Evolutionary conservation across 2,329 filamentous ascomycete genomes (phyloP).

Genomic region (Penicillium crustosum): DNA sequence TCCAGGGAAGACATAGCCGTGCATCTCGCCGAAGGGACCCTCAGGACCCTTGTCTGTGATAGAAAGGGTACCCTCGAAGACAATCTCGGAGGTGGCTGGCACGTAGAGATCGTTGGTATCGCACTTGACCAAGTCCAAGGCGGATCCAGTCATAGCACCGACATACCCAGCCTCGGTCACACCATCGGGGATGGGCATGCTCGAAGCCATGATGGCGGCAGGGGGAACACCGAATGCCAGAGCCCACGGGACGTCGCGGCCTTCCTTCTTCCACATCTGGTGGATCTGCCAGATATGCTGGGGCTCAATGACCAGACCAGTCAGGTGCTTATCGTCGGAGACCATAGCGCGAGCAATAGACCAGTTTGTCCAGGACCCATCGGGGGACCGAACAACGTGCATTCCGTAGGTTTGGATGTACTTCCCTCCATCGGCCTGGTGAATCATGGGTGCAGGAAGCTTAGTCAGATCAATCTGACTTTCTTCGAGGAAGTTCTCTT

Average conservation of each 20-base stretch:
- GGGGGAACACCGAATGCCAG: conserved; percentile 52
- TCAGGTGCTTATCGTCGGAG: conserved; percentile 44
- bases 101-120: conserved; percentile 53
- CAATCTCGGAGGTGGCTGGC: conserved; percentile 53
- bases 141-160: conserved; percentile 47
- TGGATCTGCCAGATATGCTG: conserved; percentile 52
- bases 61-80: conserved; percentile 52
- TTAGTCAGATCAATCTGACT: conserved; percentile 46
- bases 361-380: conserved; percentile 49
- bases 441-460: conserved; percentile 46
- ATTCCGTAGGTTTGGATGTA: conserved; percentile 55
- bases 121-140: conserved; percentile 53
- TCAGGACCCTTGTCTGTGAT: conserved; percentile 46
- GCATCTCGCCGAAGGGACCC: conserved; percentile 54
- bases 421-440: conserved; percentile 50
- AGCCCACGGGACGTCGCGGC: conserved; percentile 51
- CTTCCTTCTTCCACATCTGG: conserved; percentile 49
- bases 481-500: conserved; percentile 42
- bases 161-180: conserved; percentile 52
- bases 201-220: conserved; percentile 50
- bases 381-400: conserved; percentile 49
- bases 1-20: conserved; percentile 48
- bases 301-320: conserved; percentile 45
- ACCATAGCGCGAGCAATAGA: conserved; percentile 49
- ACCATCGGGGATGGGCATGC: conserved; percentile 52